Evolutionary conservation across 257 asterid species (phyloP).

Genomic region (Leptodermis oblonga): DNA sequence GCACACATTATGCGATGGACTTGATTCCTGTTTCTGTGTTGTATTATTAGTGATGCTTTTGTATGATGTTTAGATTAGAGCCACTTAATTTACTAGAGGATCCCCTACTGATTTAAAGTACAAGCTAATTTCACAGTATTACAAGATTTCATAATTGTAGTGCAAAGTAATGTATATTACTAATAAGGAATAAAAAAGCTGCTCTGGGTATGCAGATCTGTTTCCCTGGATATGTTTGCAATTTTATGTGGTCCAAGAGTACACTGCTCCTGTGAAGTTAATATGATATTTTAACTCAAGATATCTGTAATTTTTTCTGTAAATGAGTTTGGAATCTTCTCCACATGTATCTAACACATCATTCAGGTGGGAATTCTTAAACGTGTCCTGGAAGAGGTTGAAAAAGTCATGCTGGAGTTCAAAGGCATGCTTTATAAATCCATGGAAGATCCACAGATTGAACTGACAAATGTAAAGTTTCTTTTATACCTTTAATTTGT

Average conservation of each 20-base stretch:
- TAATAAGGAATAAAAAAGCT: neutral
- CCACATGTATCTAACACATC: conserved; percentile 3
- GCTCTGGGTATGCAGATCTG: neutral
- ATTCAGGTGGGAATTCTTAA: conserved; percentile 88
- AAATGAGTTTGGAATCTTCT: neutral
- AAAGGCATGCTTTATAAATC: conserved; percentile 89
- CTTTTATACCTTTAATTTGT: conserved; percentile 4
- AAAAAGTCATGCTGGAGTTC: conserved; percentile 91
- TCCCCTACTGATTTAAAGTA: neutral
- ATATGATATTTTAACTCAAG: neutral
- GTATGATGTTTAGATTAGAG: neutral
- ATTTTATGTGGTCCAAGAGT: neutral
- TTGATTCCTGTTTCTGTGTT: neutral
- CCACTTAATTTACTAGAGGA: neutral
- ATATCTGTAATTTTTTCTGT: neutral
- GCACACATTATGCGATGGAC: no score
- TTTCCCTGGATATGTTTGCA: neutral
- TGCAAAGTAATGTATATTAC: neutral
- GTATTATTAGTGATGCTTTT: neutral
- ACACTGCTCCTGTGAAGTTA: neutral
- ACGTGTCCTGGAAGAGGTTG: conserved; percentile 95
- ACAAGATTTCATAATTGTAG: neutral
- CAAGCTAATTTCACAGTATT: neutral
- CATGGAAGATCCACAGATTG: conserved; percentile 94
- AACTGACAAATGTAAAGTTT: conserved; percentile 67